These are phyloP conservation scores for Trichoderma pleuroti DNA, from an alignment of 2,329 filamentous ascomycete genomes.

Conservation along the genomic window DNA sequence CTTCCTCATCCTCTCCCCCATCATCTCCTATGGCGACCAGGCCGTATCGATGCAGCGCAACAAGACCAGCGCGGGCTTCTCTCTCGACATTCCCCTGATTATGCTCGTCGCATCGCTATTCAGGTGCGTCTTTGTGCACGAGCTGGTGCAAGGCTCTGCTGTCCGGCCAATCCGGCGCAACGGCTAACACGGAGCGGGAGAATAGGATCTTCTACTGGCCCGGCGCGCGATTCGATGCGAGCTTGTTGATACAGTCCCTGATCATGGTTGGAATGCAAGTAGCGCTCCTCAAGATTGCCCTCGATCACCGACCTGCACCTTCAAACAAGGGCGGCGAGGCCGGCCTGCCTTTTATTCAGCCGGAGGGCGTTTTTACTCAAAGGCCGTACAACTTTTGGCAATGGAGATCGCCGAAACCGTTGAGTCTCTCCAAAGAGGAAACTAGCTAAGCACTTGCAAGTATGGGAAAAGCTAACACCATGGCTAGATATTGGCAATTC, in stretches of 20 bases:
- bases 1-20: conserved; percentile 61
- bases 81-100: conserved; percentile 67
- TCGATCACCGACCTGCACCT: conserved; percentile 62
- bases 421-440: conserved; percentile 29
- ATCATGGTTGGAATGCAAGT: conserved; percentile 64
- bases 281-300: conserved; percentile 62
- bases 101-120: conserved; percentile 68
- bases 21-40: conserved; percentile 65
- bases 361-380: conserved; percentile 40
- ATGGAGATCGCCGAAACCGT: conserved; percentile 69
- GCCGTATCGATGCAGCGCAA: conserved; percentile 61
- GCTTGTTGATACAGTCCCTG: conserved; percentile 61
- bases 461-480: neutral
- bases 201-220: conserved; percentile 67
- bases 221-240: conserved; percentile 61
- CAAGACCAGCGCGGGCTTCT: conserved; percentile 65
- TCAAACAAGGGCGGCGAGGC: conserved; percentile 59
- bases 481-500: conserved; percentile 70
- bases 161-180: neutral
- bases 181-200: conserved; percentile 20
- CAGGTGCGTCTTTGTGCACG: conserved; percentile 44
- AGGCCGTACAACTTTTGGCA: conserved; percentile 80
- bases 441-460: neutral
- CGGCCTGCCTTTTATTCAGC: conserved; percentile 57
- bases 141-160: neutral